phyloP scores from a whole-genome alignment of 1,139 yeast species.

The Saccharomyces hybrid region DNA sequence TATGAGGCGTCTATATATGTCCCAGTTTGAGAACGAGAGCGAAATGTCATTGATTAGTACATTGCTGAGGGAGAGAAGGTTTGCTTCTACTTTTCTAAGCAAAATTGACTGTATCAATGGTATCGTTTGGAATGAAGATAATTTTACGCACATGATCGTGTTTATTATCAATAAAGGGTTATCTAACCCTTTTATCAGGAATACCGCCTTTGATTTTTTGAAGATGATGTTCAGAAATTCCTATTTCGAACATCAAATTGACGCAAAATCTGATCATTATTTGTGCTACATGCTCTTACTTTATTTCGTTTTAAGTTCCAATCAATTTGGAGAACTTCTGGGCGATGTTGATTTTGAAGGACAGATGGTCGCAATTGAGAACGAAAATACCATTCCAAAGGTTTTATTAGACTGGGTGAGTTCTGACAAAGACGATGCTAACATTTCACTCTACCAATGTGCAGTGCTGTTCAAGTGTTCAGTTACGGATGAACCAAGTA shows the following conservation, averaged over 20 bases:
- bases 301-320: conserved; percentile 44
- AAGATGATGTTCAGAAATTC: conserved; percentile 44
- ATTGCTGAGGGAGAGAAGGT: conserved; percentile 28
- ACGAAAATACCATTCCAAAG: conserved; percentile 40
- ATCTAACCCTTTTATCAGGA: conserved; percentile 52
- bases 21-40: conserved; percentile 17
- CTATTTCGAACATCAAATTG: conserved; percentile 26
- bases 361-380: conserved; percentile 31
- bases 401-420: conserved; percentile 44
- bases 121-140: conserved; percentile 39
- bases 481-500: conserved; percentile 45
- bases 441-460: conserved; percentile 45
- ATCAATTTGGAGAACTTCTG: conserved; percentile 42
- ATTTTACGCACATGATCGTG: conserved; percentile 51
- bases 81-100: conserved; percentile 38
- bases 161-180: conserved; percentile 55
- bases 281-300: conserved; percentile 48
- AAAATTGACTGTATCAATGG: conserved; percentile 40
- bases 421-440: conserved; percentile 38
- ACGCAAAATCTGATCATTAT: conserved; percentile 21
- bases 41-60: conserved; percentile 8
- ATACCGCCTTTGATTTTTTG: conserved; percentile 48
- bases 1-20: conserved; percentile 26
- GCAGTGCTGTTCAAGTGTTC: conserved; percentile 46
- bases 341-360: conserved; percentile 42